Base-by-base conservation (phyloP, 805 yeast species). In the Tetrapisispora nanseiensis region DNA sequence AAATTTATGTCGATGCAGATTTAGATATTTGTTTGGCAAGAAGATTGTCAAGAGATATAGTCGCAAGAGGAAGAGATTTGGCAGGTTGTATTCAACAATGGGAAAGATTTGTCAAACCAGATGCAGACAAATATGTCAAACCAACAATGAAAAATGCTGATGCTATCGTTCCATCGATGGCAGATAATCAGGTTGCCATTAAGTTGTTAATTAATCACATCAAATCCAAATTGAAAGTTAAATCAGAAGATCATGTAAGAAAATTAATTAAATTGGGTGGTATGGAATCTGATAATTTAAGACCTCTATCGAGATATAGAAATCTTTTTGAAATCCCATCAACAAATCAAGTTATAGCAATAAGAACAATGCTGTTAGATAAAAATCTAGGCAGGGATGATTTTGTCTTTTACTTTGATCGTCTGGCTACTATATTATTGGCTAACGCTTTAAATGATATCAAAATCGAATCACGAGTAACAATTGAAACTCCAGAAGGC, bases 1-100 rank as follows among this genome's bases (percentile, higher is more conserved):
- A 84, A 61, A 76, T 90, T 16, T 92, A 78, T 59, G 97, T 92
- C 3, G 97, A 90, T 51, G 92, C 97, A 2, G 97, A 89, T 55
- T 69, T 87, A 51, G 98, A 92, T 57, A 75, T 90, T 13, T 92
- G 98, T 62, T 70, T 92, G 51, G 89, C 95, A 4, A 71, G 98
- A 54, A 70, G 98, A 52, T 66, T 92, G 34, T 77, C 85, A 4
- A 71, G 98, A 55, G 98, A 92, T 59, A 87, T 86, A 41, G 70
- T 84, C 12, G 78, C 81, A 46, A 69, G 98, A 46, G 95, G 95
- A 1, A 69, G 98, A 46, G 95, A 89, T 52, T 66, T 89, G 28
- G 69, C 65, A 4, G 95, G 95, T 1, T 82, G 89, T 15, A 71
- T 92, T 45, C 72, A 76, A 50, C 98, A 92, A 57, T 92, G 97